phyloP scores from a whole-genome alignment of 2,329 filamentous ascomycete genomes.

The Colletotrichum shisoi region DNA sequence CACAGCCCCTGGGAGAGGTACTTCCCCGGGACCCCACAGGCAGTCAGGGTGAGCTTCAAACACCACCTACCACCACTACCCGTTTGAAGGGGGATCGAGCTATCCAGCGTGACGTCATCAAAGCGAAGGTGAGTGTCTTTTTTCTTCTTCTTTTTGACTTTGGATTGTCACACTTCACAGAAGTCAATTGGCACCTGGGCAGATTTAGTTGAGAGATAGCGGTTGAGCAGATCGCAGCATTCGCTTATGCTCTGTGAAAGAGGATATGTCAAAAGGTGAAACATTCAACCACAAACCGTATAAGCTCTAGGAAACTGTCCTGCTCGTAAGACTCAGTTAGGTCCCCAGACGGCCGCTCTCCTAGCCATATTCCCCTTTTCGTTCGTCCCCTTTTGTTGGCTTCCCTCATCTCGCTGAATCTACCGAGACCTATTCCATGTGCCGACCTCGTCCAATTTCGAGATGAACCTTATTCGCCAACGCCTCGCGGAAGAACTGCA shows the following conservation, averaged over 20 bases:
- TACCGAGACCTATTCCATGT: constrained; percentile 18
- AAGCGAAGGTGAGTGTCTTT: neutral
- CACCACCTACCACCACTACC: constrained; percentile 31
- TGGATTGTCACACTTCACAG: accelerated
- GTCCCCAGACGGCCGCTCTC: constrained; percentile 31
- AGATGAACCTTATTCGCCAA: constrained; percentile 37
- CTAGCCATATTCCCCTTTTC: constrained; percentile 31
- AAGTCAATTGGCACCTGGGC: neutral
- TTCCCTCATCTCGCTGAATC: constrained; percentile 12
- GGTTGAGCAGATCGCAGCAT: constrained; percentile 1
- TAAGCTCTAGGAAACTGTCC: constrained; percentile 39
- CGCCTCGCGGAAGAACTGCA: constrained; percentile 36
- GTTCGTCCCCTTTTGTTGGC: constrained; percentile 27
- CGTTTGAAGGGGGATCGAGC: constrained; percentile 5
- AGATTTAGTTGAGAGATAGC: constrained; percentile 1
- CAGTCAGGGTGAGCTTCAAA: constrained; percentile 17
- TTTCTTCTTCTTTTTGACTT: neutral
- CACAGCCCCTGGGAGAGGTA: constrained; percentile 22
- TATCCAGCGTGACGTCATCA: constrained; percentile 17
- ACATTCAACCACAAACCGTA: constrained; percentile 34
- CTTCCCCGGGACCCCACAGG: constrained; percentile 27
- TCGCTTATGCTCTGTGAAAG: constrained; percentile 20
- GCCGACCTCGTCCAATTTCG: constrained; percentile 19
- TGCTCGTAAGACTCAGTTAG: constrained; percentile 31
- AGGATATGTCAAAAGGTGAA: constrained; percentile 21